These are phyloP conservation scores for Fusarium domesticum DNA, from an alignment of 2,329 filamentous ascomycete species.

Conservation along the genomic window DNA sequence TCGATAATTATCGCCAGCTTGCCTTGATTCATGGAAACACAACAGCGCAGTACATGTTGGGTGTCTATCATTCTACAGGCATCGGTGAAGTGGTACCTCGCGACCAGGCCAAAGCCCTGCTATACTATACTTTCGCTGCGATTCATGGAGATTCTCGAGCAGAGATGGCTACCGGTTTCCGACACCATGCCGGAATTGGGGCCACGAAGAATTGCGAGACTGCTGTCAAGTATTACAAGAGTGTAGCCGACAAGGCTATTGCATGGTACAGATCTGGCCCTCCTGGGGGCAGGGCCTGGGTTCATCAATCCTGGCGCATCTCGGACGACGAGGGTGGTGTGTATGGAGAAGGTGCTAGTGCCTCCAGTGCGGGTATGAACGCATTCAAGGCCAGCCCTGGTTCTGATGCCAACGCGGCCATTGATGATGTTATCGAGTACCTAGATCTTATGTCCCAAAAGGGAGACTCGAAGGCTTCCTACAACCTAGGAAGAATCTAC, in stretches of 20 bases:
- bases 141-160: conserved; percentile 77
- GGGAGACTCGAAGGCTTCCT: conserved; percentile 82
- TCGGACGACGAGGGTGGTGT: conserved; percentile 89
- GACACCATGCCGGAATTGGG: conserved; percentile 81
- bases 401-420: conserved; percentile 77
- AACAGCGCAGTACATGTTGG: conserved; percentile 93
- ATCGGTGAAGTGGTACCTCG: conserved; percentile 75
- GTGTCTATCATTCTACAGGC: conserved; percentile 92
- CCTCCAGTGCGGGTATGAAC: conserved; percentile 79
- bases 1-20: conserved; percentile 75
- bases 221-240: conserved; percentile 85
- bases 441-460: conserved; percentile 86
- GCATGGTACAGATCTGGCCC: conserved; percentile 84
- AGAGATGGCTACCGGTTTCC: conserved; percentile 90
- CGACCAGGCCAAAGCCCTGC: conserved; percentile 85
- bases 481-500: conserved; percentile 79
- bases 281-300: conserved; percentile 77
- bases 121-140: conserved; percentile 94
- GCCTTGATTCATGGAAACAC: conserved; percentile 77
- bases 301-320: conserved; percentile 76
- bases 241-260: conserved; percentile 90
- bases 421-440: conserved; percentile 94
- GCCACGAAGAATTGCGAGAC: conserved; percentile 82
- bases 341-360: conserved; percentile 93
- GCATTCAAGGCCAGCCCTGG: conserved; percentile 70